A percentile compares a stretch with the other conserved stretches of the same genome.
Evolutionary conservation across 306 rosid genomes (phyloP).

Genomic region (Hippophae gyantsensis): DNA sequence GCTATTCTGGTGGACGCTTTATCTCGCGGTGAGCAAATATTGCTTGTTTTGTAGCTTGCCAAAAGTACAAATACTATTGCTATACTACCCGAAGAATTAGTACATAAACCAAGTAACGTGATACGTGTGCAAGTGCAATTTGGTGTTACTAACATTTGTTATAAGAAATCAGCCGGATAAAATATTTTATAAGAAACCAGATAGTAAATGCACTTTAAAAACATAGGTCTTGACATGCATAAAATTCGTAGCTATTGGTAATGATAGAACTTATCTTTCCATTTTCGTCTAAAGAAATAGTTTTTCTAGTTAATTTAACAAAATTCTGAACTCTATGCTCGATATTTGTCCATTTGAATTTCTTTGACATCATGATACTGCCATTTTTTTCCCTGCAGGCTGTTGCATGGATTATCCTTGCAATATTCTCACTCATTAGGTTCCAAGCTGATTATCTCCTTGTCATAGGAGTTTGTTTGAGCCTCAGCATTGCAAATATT

Average conservation of each 20-base stretch:
- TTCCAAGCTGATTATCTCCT: constrained; percentile 98
- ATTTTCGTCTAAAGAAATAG: no score
- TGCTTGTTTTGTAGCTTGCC: neutral
- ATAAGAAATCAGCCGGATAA: neutral
- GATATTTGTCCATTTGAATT: neutral
- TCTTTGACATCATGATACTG: neutral
- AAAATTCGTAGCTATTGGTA: neutral
- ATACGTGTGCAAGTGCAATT: neutral
- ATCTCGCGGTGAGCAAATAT: constrained; percentile 55
- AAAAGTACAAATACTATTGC: no score
- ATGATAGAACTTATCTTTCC: neutral
- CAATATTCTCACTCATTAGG: constrained; percentile 86
- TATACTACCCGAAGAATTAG: no score
- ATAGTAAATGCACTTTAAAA: neutral
- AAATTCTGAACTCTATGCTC: neutral
- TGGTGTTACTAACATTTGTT: neutral
- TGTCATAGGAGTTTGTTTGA: constrained; percentile 89
- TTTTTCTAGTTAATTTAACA: no score
- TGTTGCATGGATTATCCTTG: constrained; percentile 62
- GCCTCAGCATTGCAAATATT: constrained; percentile 85
- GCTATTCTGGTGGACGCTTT: constrained; percentile 98
- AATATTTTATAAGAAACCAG: neutral
- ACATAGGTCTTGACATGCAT: neutral
- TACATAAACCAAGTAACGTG: no score
- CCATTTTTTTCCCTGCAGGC: constrained; percentile 42